A percentile compares a stretch with the other conserved stretches of the same genome.
phyloP scores from a whole-genome alignment of 2,329 filamentous ascomycete species.

The Colletotrichum higginsianum region DNA sequence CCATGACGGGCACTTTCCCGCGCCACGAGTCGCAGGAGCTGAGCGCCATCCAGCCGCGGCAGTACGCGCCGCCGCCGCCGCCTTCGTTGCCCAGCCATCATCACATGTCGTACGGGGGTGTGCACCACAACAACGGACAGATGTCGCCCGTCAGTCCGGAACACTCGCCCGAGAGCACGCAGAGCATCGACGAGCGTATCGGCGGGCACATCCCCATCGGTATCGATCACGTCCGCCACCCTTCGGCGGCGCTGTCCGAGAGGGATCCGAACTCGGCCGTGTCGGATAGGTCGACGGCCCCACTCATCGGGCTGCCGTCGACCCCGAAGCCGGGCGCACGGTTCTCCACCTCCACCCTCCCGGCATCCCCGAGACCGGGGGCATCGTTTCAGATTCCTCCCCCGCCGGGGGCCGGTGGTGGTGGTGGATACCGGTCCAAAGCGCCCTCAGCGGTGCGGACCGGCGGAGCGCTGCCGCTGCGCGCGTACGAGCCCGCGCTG shows the following conservation, averaged over 20 bases:
- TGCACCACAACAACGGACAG: constrained; percentile 49
- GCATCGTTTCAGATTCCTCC: constrained; percentile 63
- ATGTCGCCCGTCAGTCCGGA: constrained; percentile 64
- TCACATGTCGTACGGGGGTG: constrained; percentile 56
- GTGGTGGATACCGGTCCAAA: constrained; percentile 62
- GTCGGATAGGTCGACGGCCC: constrained; percentile 66
- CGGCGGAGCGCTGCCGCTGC: constrained; percentile 71
- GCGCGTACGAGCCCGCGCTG: constrained; percentile 72
- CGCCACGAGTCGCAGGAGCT: constrained; percentile 70
- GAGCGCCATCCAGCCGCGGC: constrained; percentile 69
- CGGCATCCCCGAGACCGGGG: constrained; percentile 66
- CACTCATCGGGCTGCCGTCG: constrained; percentile 66
- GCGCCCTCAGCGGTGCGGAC: constrained; percentile 70
- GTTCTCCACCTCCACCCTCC: constrained; percentile 56
- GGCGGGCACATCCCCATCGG: constrained; percentile 55
- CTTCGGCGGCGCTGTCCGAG: constrained; percentile 54
- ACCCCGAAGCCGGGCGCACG: constrained; percentile 58
- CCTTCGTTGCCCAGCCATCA: constrained; percentile 68
- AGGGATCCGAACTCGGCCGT: constrained; percentile 66
- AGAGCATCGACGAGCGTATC: constrained; percentile 72
- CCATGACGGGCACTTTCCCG: constrained; percentile 72
- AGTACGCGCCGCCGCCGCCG: constrained; percentile 71
- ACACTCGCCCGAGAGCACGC: constrained; percentile 62
- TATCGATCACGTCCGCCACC: constrained; percentile 54
- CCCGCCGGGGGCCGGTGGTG: constrained; percentile 65